Base-by-base conservation (phyloP, 805 yeast species). In the Myxozyma mucilagina region DNA sequence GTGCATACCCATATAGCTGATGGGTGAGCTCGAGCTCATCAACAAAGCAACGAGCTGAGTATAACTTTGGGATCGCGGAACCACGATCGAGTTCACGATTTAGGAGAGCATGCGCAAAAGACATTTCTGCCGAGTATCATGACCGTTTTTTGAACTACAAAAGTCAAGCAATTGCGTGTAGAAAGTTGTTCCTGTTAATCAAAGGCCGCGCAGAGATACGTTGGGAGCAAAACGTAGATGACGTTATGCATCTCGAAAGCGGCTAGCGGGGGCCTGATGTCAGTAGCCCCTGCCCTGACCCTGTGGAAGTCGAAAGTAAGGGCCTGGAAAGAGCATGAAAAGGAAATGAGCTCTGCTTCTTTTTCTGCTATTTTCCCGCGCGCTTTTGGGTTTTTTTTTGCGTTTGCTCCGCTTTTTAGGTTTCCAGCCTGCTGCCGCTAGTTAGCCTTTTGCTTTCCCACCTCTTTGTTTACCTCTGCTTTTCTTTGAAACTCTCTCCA, bases 21-120 rank as follows among this genome's bases (percentile, higher is more conserved):
- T 62, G 65, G 7, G 65, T 62, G 35, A 62, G 60, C 50, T 62
- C 63, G 9, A 62, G 53, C 4, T 62, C 63, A 31, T 47, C 31
- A 32, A 62, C 60, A 24, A 56, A 62, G 7, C 39, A 45, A 14
- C 32, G 44, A 9, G 63, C 39, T 3, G 65, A 58, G 36, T 62
- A 62, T 32, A 62, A 3, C 10, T 18, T 18, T 24, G 58, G 50
- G 9, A 42, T 36, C 11, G 50, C 49, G 11, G 43, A 39, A 32
- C 53, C 59, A 29, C 41, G 38, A 29, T 34, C 31, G 20, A 35
- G 32, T 38, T 56, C 54, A 14, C 54, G 48, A 34, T 45, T 38
- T 34, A 55, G 47, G 14, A 55, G 47, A 43, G 42, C 16, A 31
- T 18, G 43, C 11, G 36, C 41, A 34, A 52, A 41, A 8, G 55